A percentile compares a stretch with the other conserved stretches of the same genome.
phyloP scores from a whole-genome alignment of 257 asterid species.

The Coffea canephora region DNA sequence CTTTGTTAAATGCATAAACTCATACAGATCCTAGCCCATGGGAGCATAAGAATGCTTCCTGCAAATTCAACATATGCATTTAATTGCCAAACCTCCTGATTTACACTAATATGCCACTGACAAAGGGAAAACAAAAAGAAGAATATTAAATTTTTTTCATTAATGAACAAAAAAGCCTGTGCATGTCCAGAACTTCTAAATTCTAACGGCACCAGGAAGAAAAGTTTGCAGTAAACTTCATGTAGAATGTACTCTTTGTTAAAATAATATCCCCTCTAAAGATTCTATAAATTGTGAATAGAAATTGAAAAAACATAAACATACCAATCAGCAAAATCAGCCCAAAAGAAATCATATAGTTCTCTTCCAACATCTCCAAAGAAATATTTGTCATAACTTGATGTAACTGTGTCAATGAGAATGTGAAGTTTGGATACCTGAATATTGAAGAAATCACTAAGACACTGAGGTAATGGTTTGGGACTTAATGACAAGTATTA shows the following conservation, averaged over 20 bases:
- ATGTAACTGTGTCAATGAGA: slow-evolving; percentile 75
- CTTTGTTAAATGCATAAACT: not conserved
- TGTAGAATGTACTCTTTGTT: not conserved
- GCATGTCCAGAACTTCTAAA: not conserved
- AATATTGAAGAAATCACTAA: slow-evolving; percentile 22
- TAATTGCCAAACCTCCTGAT: not conserved
- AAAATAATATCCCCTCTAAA: not conserved
- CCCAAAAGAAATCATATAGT: slow-evolving; percentile 93
- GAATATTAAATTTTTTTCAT: not conserved
- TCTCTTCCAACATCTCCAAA: slow-evolving; percentile 94
- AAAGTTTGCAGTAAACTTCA: not conserved
- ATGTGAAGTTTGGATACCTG: slow-evolving; percentile 90
- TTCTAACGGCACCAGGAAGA: not conserved
- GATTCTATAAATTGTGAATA: not conserved
- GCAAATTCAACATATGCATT: not conserved
- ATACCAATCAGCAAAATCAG: slow-evolving; percentile 97
- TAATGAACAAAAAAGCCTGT: not conserved
- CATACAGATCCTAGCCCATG: not conserved
- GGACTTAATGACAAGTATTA: slow-evolving; percentile 12
- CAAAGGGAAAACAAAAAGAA: not conserved
- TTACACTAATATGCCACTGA: not conserved
- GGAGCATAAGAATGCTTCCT: not conserved
- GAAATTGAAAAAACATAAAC: slow-evolving; percentile 12
- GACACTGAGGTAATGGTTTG: slow-evolving; percentile 8
- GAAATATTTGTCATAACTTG: slow-evolving; percentile 82